Evolutionary conservation across 2,329 filamentous ascomycete species (phyloP), one percentile per base, ranked within the genome.

Genomic region (Colletotrichum aenigma): DNA sequence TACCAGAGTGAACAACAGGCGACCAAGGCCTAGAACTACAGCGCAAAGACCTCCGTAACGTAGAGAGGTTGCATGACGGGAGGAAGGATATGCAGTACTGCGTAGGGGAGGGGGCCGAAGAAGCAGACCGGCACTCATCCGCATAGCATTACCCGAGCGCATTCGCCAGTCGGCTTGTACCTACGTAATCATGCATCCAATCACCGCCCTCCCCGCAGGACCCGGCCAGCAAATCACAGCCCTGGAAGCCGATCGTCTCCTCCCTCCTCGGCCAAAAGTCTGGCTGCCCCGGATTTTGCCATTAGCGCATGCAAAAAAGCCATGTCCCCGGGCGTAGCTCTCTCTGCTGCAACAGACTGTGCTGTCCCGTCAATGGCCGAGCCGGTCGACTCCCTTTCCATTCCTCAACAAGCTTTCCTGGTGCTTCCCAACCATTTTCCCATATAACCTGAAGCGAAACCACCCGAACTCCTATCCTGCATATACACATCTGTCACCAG

Each of bases 241-340:
- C 68, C 48, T 48, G 32, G 58, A 18, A 71, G 75, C 66, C 61
- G 72, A 58, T 68, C 68, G 36, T 60, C 56, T 70, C 43, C 30
- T 66, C 52, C 12, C 38, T 55, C 38, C 43, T 56, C 62, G 62
- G 36, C 55, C 68, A 72, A 61, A 66, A 62, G 36, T 66, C 67
- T 64, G 60, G 56, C 62, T 74, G 66, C 74, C 73, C 74, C 74
- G 71, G 71, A 70, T 75, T 76, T 74, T 76, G 74, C 66, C 74
- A 75, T 75, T 75, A 74, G 74, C 74, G 74, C 70, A 62, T 68
- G 64, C 70, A 38, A 26, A 28, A 61, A 61, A 61, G 58, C 60
- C 74, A 65, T 69, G 52, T 61, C 62, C 58, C 36, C 69, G 56
- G 66, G 34, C 68, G 52, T 61, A 36, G 52, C 52, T 68, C 52